Conservation (phyloP, 2,329 filamentous ascomycete species). For the Aspergillus fructus region DNA sequence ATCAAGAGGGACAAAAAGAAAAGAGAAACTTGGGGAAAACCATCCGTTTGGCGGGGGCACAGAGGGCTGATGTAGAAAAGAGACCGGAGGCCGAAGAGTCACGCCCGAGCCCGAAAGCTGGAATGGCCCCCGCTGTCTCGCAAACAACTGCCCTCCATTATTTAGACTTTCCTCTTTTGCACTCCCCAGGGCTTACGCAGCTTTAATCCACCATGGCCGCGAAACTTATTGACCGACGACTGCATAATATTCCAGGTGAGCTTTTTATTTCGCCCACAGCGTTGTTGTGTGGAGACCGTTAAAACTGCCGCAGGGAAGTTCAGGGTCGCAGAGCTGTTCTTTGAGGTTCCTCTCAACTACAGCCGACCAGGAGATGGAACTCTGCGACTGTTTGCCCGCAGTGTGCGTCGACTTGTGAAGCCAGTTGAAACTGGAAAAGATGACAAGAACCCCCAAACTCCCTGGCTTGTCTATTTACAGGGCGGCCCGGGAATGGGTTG, state of each 20-base stretch:
- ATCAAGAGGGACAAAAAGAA: background rate
- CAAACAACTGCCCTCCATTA: background rate
- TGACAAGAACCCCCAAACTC: conserved; percentile 46
- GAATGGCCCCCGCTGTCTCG: background rate
- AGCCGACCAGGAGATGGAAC: conserved; percentile 58
- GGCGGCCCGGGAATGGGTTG: conserved; percentile 84
- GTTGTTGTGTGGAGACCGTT: background rate
- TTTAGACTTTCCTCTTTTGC: background rate
- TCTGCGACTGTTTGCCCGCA: conserved; percentile 76
- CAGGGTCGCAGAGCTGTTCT: conserved; percentile 77
- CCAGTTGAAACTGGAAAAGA: conserved; percentile 51
- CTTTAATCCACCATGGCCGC: conserved; percentile 29
- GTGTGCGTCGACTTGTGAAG: conserved; percentile 58
- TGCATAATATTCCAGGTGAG: conserved; percentile 40
- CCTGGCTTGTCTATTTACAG: conserved; percentile 72
- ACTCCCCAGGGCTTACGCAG: background rate
- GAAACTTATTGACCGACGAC: conserved; percentile 37
- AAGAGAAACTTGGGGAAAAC: background rate
- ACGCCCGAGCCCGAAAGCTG: background rate
- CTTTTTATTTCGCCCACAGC: background rate
- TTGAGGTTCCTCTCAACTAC: conserved; percentile 83
- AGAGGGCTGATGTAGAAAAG: background rate
- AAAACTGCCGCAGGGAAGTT: conserved; percentile 61
- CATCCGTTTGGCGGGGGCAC: conserved; percentile 5
- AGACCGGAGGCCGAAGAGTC: background rate